phyloP scores from a whole-genome alignment of 345 rosid species.

The Hibiscus trionum region DNA sequence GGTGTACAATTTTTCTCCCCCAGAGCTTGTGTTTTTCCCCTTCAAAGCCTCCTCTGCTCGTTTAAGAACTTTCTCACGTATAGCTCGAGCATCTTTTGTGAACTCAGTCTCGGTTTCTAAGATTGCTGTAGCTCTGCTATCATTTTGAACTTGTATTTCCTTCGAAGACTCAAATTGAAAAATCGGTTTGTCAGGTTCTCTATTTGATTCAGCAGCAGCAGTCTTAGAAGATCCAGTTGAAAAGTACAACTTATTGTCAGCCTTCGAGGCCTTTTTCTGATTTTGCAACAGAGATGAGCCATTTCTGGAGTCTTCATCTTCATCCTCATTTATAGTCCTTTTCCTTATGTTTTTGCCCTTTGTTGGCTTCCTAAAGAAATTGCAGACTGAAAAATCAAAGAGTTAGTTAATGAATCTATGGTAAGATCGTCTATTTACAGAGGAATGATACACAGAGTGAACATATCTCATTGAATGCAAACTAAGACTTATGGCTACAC shows the following conservation, averaged over 20 bases:
- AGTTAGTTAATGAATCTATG: background rate
- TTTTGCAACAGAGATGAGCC: conserved; percentile 39
- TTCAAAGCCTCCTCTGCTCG: conserved; percentile 55
- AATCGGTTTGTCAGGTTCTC: conserved; percentile 21
- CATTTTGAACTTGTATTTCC: conserved; percentile 81
- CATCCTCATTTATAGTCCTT: conserved; percentile 38
- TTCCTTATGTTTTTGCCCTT: conserved; percentile 69
- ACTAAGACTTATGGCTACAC: too few species aligned
- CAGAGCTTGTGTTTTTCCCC: conserved; percentile 42
- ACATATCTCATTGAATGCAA: too few species aligned
- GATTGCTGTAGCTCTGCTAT: conserved; percentile 70
- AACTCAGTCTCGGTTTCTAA: conserved; percentile 89
- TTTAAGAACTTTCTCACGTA: conserved; percentile 75
- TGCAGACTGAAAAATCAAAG: conserved; percentile 48
- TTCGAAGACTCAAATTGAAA: conserved; percentile 80
- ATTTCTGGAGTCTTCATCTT: conserved; percentile 39
- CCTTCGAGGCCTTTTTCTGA: conserved; percentile 43
- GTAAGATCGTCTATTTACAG: too few species aligned
- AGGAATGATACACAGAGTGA: background rate
- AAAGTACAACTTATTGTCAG: conserved; percentile 36
- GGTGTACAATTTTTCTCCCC: conserved; percentile 57
- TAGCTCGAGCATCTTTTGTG: conserved; percentile 67
- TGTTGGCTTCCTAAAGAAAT: conserved; percentile 64
- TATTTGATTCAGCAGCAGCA: conserved; percentile 15
- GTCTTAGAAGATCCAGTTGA: conserved; percentile 56